These are phyloP conservation scores for Mortierella hygrophila DNA, from an alignment of 192 early-diverging fungal species.

Conservation along the genomic window DNA sequence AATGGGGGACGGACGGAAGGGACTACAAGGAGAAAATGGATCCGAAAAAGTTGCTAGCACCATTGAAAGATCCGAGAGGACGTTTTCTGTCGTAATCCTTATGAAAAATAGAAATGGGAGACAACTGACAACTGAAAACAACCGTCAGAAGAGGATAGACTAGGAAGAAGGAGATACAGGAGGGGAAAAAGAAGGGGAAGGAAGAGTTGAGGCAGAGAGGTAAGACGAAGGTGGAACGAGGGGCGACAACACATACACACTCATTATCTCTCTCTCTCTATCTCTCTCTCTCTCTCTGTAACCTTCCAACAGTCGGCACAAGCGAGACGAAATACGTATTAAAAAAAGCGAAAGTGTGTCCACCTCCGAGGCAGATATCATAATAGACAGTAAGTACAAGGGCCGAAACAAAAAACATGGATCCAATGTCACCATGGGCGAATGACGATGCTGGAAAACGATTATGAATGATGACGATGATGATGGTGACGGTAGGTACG, in stretches of 20 bases:
- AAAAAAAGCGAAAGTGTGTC: no score
- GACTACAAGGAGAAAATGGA: background rate
- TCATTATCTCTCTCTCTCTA: background rate
- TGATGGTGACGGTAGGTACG: no score
- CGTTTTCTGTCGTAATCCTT: background rate
- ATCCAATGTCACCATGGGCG: no score
- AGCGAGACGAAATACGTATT: background rate
- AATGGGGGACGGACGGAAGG: background rate
- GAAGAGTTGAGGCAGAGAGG: background rate
- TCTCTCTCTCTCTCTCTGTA: background rate
- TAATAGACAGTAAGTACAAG: no score
- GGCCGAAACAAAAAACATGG: no score
- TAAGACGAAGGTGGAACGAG: background rate
- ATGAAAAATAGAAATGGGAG: background rate
- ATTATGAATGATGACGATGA: no score
- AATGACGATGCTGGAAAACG: no score
- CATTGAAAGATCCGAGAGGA: background rate
- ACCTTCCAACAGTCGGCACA: background rate
- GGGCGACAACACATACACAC: background rate
- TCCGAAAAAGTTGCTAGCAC: background rate
- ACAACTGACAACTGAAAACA: background rate
- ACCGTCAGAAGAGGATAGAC: background rate
- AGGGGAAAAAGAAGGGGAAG: background rate
- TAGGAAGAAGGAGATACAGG: background rate
- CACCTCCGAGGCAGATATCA: no score